Percentiles rank a stretch among this genome's conserved stretches.
These are phyloP conservation scores for Hypocreales sp. DNA, from an alignment of 2,329 filamentous ascomycete genomes.

Conservation along the genomic window DNA sequence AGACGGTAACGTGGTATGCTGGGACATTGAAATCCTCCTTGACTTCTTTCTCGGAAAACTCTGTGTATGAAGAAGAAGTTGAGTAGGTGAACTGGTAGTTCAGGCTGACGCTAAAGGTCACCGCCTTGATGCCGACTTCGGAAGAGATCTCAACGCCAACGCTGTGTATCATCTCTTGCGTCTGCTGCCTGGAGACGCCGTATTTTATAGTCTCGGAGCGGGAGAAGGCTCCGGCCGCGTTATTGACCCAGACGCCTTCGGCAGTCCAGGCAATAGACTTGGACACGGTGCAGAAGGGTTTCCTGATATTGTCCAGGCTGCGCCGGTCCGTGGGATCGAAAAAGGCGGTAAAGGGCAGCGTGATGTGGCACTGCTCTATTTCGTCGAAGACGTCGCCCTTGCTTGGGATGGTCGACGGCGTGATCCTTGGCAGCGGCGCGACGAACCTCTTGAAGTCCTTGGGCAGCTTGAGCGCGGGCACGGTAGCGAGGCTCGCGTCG, in stretches of 20 bases:
- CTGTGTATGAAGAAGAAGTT: constrained; percentile 1
- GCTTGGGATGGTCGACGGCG: not conserved
- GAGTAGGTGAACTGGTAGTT: constrained; percentile 3
- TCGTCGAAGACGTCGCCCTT: not conserved
- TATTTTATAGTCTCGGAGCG: not conserved
- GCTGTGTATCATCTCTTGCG: constrained; percentile 1
- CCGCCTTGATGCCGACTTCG: not conserved
- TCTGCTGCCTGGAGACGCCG: constrained; percentile 1
- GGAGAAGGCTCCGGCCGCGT: not conserved
- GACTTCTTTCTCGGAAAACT: constrained; percentile 1
- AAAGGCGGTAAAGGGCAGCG: constrained; percentile 1
- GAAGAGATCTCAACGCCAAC: constrained; percentile 1
- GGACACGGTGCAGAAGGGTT: constrained; percentile 1
- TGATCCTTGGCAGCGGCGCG: not conserved
- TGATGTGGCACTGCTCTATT: not conserved
- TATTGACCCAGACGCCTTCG: constrained; percentile 1
- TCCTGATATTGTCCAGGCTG: not conserved
- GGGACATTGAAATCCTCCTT: constrained; percentile 1
- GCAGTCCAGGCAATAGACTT: constrained; percentile 1
- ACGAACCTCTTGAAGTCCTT: not conserved
- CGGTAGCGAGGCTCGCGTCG: not conserved
- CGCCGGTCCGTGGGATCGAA: not conserved
- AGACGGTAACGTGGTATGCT: not conserved
- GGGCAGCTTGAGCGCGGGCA: not conserved
- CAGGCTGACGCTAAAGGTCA: not conserved